These are phyloP conservation scores for Pyrenochaeta sp. DNA, from an alignment of 2,329 filamentous ascomycete genomes.

Conservation along the genomic window DNA sequence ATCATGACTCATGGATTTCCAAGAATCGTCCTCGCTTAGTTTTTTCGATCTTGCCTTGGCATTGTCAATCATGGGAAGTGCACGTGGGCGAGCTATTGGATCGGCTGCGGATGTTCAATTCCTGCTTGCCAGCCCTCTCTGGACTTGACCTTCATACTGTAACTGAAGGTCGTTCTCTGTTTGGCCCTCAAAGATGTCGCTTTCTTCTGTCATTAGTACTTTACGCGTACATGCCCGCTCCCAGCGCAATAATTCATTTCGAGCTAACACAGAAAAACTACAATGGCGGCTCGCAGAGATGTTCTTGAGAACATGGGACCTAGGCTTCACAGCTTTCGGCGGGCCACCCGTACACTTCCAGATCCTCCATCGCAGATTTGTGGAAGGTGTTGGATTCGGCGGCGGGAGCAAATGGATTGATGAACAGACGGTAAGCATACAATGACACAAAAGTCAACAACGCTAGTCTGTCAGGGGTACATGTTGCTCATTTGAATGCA, in stretches of 20 bases:
- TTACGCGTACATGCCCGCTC: constrained; percentile 23
- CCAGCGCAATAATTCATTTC: constrained; percentile 18
- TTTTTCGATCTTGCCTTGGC: too few species aligned
- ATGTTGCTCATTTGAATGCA: constrained; percentile 35
- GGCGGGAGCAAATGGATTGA: constrained; percentile 70
- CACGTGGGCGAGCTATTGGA: too few species aligned
- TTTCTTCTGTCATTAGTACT: constrained; percentile 30
- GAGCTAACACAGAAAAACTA: constrained; percentile 30
- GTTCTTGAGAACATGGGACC: constrained; percentile 59
- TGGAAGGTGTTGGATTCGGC: constrained; percentile 58
- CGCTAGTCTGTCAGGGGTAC: background rate
- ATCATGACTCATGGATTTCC: too few species aligned
- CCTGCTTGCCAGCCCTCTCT: too few species aligned
- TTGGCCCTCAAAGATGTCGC: too few species aligned
- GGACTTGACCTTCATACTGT: too few species aligned
- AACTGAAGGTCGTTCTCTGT: too few species aligned
- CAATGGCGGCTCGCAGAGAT: constrained; percentile 37
- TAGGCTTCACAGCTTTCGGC: constrained; percentile 72
- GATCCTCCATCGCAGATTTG: constrained; percentile 70
- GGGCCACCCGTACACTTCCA: constrained; percentile 76
- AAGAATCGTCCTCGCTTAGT: too few species aligned
- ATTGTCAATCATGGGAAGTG: too few species aligned
- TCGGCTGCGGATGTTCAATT: too few species aligned
- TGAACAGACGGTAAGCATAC: constrained; percentile 66
- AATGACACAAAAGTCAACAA: background rate